Percentiles rank a stretch among this genome's conserved stretches.
These are phyloP conservation scores for Coemansia sp. DNA, from an alignment of 192 early-diverging fungal species.

Conservation along the genomic window DNA sequence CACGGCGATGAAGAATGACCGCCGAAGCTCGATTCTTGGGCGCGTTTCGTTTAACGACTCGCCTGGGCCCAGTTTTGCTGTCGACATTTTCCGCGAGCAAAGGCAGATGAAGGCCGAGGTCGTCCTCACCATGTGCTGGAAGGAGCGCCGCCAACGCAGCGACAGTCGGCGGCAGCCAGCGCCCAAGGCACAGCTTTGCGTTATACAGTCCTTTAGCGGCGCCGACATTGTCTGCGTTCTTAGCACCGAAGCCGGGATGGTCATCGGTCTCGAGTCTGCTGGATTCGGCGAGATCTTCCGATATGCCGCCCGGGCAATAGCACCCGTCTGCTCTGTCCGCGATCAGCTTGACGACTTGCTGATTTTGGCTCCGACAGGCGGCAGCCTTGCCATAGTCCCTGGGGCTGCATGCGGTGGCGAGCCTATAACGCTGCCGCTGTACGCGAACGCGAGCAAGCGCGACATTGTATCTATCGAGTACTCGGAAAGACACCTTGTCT, in stretches of 20 bases:
- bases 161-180: conserved; percentile 2
- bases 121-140: conserved; percentile 38
- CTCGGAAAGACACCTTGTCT: background rate
- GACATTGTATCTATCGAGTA: conserved; percentile 10
- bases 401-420: conserved; percentile 13
- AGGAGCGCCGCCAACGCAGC: conserved; percentile 19
- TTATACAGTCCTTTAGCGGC: conserved; percentile 29
- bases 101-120: conserved; percentile 43
- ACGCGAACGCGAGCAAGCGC: background rate
- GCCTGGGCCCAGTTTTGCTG: conserved; percentile 36
- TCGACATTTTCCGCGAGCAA: conserved; percentile 46
- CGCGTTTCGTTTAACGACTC: conserved; percentile 50
- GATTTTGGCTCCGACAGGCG: conserved; percentile 23
- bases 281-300: conserved; percentile 30
- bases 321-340: conserved; percentile 14
- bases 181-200: conserved; percentile 19
- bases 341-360: conserved; percentile 30
- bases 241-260: conserved; percentile 2
- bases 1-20: conserved; percentile 35
- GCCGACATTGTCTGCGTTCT: conserved; percentile 36
- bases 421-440: conserved; percentile 10
- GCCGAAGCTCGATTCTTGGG: conserved; percentile 41
- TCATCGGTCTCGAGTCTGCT: conserved; percentile 26
- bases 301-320: conserved; percentile 26
- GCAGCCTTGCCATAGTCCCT: conserved; percentile 13